Evolutionary conservation across 805 yeast species (phyloP), one percentile per base, ranked within the genome.

Genomic region (Metschnikowia bowlesiae): DNA sequence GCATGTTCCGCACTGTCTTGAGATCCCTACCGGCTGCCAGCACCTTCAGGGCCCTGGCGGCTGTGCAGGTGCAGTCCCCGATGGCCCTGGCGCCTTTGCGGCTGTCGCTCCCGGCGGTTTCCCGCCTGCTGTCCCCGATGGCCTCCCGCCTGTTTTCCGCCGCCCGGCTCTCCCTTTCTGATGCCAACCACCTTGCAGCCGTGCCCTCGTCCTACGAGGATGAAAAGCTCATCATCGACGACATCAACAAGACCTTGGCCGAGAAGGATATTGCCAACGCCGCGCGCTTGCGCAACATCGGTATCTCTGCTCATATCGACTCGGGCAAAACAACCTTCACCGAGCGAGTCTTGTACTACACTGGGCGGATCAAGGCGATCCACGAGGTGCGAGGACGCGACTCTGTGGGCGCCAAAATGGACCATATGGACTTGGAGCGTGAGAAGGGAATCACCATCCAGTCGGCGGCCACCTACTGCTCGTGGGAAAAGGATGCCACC

Each of bases 371-470:
- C 69, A 89, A 91, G 65, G 96, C 96, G 30, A 92, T 91, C 62
- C 98, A 91, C 65, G 98, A 91, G 70, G 97, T 88, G 42, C 80
- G 99, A 68, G 99, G 99, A 44, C 83, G 94, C 63, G 99, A 94
- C 68, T 85, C 90, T 58, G 98, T 94, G 51, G 99, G 99, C 53
- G 99, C 99, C 50, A 94, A 91, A 74, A 94, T 94, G 99, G 99
- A 94, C 70, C 92, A 91, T 53, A 94, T 94, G 99, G 99, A 94
- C 61, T 78, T 94, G 59, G 99, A 94, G 73, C 84, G 99, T 67
- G 99, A 94, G 70, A 94, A 94, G 68, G 99, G 99, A 70, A 94
- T 94, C 64, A 94, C 99, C 46, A 94, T 94, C 66, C 99, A 94
- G 73, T 89, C 97, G 53, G 99, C 99, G 55, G 99, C 99, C 34